Conservation (phyloP, 2,329 filamentous ascomycete genomes). For the Zymoseptoria crescenta region DNA sequence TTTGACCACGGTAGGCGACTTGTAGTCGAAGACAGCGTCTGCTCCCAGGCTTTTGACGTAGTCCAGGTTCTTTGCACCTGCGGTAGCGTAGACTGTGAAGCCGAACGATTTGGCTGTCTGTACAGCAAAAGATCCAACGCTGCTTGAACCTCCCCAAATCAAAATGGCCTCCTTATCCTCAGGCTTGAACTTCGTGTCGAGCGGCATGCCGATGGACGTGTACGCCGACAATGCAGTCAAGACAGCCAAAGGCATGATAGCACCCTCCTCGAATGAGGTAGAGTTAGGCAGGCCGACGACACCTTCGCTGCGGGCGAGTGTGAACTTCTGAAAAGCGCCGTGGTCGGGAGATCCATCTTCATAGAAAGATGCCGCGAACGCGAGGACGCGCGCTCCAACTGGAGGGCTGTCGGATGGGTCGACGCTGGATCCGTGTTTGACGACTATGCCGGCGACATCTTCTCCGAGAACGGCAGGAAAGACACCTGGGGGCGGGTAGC, state of each 20-base stretch:
- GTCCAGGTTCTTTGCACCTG: conserved; percentile 33
- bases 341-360: conserved; percentile 10
- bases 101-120: conserved; percentile 37
- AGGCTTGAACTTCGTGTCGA: conserved; percentile 16
- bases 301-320: conserved; percentile 7
- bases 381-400: conserved; percentile 21
- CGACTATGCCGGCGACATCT: conserved; percentile 17
- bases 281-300: conserved; percentile 25
- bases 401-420: conserved; percentile 8
- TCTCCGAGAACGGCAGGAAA: conserved; percentile 11
- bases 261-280: conserved; percentile 23
- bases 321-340: conserved; percentile 21
- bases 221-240: conserved; percentile 20
- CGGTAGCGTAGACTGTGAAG: conserved; percentile 35
- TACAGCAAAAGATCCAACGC: conserved; percentile 36
- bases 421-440: conserved; percentile 21
- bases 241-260: conserved; percentile 14
- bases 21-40: conserved; percentile 35
- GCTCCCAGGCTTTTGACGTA: conserved; percentile 34
- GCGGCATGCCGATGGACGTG: conserved; percentile 21
- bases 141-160: conserved; percentile 39
- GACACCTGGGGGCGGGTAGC: conserved; percentile 30
- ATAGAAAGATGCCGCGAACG: conserved; percentile 18
- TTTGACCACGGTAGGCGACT: conserved; percentile 3
- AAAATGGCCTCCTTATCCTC: conserved; percentile 29